A percentile compares a stretch with the other conserved stretches of the same genome.
These are phyloP conservation scores for Curvularia eragrostidis DNA, from an alignment of 2,329 filamentous ascomycete genomes.

Conservation along the genomic window DNA sequence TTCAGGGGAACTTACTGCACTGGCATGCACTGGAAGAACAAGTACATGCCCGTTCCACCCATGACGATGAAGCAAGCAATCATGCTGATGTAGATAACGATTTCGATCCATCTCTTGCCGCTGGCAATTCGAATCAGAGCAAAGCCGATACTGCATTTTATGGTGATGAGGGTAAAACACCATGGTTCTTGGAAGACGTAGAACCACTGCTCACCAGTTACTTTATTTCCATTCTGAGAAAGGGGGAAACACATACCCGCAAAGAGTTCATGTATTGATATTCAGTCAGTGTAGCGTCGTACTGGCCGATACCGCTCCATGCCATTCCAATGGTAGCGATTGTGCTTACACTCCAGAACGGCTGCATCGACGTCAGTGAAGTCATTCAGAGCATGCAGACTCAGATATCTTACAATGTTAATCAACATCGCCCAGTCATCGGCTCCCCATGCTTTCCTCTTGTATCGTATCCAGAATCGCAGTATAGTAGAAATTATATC, in stretches of 20 bases:
- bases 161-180: constrained; percentile 16
- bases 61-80: constrained; percentile 8
- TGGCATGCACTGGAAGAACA: constrained; percentile 13
- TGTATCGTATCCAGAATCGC: constrained; percentile 13
- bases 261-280: constrained; percentile 11
- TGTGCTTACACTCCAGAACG: constrained; percentile 11
- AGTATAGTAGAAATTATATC: constrained; percentile 11
- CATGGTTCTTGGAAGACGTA: constrained; percentile 16
- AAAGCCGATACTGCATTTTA: constrained; percentile 15
- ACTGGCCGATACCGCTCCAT: constrained; percentile 12
- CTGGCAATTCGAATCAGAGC: constrained; percentile 14
- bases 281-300: constrained; percentile 4
- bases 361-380: constrained; percentile 5
- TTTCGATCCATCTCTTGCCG: constrained; percentile 15
- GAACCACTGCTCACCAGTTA: constrained; percentile 9
- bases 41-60: constrained; percentile 13
- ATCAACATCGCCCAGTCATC: constrained; percentile 18
- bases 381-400: not conserved
- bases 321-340: constrained; percentile 13
- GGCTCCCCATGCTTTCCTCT: constrained; percentile 13
- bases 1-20: constrained; percentile 4
- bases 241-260: not conserved
- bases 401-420: constrained; percentile 5
- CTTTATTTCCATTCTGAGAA: not conserved
- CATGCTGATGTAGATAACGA: constrained; percentile 13